Evolutionary conservation across 2,329 filamentous ascomycete genomes (phyloP).

Genomic region (Fusarium burgessii): DNA sequence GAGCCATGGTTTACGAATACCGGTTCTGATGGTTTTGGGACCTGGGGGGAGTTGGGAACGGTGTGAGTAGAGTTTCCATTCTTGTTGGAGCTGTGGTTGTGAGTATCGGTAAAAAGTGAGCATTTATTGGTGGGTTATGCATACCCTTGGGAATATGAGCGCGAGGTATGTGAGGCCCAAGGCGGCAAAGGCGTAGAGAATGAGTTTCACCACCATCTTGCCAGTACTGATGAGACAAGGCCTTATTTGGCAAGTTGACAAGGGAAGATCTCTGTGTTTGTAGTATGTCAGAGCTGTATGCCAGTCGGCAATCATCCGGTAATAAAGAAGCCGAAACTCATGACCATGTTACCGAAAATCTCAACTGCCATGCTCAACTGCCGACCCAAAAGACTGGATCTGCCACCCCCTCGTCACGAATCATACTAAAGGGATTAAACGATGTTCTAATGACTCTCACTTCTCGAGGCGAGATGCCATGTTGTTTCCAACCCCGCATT

Average conservation of each 20-base stretch:
- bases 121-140: background rate
- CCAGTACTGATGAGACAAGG: too few species aligned
- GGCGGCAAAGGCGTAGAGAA: conserved; percentile 4
- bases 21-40: conserved; percentile 52
- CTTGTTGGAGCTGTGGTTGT: conserved; percentile 50
- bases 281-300: background rate
- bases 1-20: conserved; percentile 56
- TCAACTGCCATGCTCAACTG: conserved; percentile 39
- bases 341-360: background rate
- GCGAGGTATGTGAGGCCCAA: conserved; percentile 27
- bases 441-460: conserved; percentile 18
- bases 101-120: background rate
- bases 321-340: background rate
- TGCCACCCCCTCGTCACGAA: conserved; percentile 33
- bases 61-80: conserved; percentile 55
- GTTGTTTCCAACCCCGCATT: conserved; percentile 31
- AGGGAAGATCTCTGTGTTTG: too few species aligned
- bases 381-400: conserved; percentile 12
- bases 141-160: conserved; percentile 35
- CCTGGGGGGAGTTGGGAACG: conserved; percentile 55
- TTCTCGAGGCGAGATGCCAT: conserved; percentile 9
- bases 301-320: background rate
- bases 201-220: conserved; percentile 20
- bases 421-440: background rate
- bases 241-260: too few species aligned